These are phyloP conservation scores for Ogataea paraovalis DNA, from an alignment of 805 yeast species.

Conservation along the genomic window DNA sequence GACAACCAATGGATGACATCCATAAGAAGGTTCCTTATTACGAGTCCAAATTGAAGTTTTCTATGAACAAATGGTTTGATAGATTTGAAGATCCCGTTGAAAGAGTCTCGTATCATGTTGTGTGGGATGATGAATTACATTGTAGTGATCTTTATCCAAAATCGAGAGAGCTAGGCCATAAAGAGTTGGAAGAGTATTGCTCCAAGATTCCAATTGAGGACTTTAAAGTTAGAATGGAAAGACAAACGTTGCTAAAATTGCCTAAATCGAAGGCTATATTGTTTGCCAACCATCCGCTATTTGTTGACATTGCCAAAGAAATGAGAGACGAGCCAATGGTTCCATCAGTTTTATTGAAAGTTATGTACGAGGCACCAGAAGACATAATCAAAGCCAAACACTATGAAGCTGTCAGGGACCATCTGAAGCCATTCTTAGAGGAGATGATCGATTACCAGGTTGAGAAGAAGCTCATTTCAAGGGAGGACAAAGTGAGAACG, in stretches of 20 bases:
- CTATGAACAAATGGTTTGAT: slow-evolving; percentile 50
- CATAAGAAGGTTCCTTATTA: slow-evolving; percentile 48
- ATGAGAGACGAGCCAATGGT: slow-evolving; percentile 46
- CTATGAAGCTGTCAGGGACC: slow-evolving; percentile 39
- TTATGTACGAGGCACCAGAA: slow-evolving; percentile 43
- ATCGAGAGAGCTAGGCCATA: slow-evolving; percentile 35
- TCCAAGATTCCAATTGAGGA: slow-evolving; percentile 35
- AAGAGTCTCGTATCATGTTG: slow-evolving; percentile 46
- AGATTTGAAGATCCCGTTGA: slow-evolving; percentile 43
- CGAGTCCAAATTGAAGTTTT: slow-evolving; percentile 40
- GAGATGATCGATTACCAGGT: slow-evolving; percentile 37
- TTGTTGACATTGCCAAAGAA: slow-evolving; percentile 35
- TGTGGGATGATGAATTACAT: slow-evolving; percentile 42
- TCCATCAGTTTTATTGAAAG: slow-evolving; percentile 39
- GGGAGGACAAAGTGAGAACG: slow-evolving; percentile 23
- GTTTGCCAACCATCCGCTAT: slow-evolving; percentile 31
- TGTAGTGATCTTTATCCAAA: slow-evolving; percentile 28
- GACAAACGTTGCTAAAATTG: slow-evolving; percentile 43
- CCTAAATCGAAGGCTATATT: slow-evolving; percentile 36
- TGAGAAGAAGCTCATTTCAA: slow-evolving; percentile 35
- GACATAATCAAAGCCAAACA: slow-evolving; percentile 44
- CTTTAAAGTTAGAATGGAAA: slow-evolving; percentile 43
- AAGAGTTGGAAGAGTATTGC: slow-evolving; percentile 29
- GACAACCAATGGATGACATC: slow-evolving; percentile 38
- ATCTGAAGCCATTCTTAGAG: slow-evolving; percentile 38